Base-by-base conservation (phyloP, 1,284 basidiomycete species). In the Leccinum olivaceoglutinosum region DNA sequence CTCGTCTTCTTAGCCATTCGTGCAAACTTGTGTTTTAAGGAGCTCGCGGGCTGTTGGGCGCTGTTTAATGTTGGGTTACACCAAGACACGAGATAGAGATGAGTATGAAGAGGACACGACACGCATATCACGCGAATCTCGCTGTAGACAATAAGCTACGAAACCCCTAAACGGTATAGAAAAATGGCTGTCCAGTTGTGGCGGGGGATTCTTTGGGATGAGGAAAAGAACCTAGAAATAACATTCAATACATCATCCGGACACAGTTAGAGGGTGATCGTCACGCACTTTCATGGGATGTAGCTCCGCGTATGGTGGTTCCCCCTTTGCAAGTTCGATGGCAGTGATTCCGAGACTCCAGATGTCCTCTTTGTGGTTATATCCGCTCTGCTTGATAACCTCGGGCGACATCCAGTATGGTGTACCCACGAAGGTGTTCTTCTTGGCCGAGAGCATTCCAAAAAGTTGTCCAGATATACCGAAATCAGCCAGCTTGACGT, bases 391-490 rank as follows among this genome's bases (percentile, higher is more conserved):
- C 78, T 98, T 98, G 82, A 99, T 98, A 25, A 99, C 96, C 75
- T 99, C 96, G 7, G 96, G 96, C 25, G 94, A 95, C 96, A 99
- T 99, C 95, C 95, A 97, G 74, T 96, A 96, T 2, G 94, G 94
- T 14, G 96, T 96, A 36, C 96, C 94, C 60, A 98, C 96, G 74
- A 98, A 98, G 0, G 95, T 98, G 71, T 98, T 98, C 84, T 98
- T 98, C 86, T 97, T 97, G n/a, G 94, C 94, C 63, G 91, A 92
- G 44, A 97, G 83, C 0, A 94, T 97, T 3, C 93, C 93, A 51
- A 95, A 98, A 29, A 99, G 83, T 74, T 99, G 97, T n/a, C 96
- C 96, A 2, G 95, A 97, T 3, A 99, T 96, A 73, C 96, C 96
- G 74, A 99, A 99, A 75, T 99, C 96, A 62, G 97, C 96, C 34